phyloP scores from a whole-genome alignment of 2,329 filamentous ascomycete genomes.

The Colletotrichum euphorbiae region DNA sequence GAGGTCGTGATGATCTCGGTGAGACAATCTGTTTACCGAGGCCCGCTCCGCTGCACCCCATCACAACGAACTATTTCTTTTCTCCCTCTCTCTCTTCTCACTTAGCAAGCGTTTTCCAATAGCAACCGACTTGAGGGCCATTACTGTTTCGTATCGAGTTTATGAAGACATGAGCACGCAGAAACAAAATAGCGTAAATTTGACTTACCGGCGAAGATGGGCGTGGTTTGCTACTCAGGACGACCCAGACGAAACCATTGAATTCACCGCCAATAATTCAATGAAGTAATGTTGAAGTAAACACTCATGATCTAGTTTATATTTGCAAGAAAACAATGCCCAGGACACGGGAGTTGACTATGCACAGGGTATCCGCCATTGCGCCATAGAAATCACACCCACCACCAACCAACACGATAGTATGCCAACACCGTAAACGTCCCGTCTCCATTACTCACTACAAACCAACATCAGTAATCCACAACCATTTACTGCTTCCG shows the following conservation, averaged over 20 bases:
- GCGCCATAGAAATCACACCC: constrained; percentile 34
- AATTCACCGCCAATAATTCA: background rate
- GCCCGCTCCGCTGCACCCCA: no score
- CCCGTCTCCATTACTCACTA: constrained; percentile 47
- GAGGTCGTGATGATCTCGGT: constrained; percentile 11
- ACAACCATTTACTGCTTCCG: constrained; percentile 54
- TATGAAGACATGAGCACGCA: no score
- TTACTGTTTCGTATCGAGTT: no score
- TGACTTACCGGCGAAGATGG: no score
- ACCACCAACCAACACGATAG: constrained; percentile 32
- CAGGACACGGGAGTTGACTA: constrained; percentile 12
- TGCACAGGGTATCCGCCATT: constrained; percentile 35
- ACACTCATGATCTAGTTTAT: background rate
- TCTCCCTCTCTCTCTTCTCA: no score
- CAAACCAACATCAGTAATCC: constrained; percentile 4
- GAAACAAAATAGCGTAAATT: background rate
- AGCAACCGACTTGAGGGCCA: no score
- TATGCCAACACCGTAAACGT: constrained; percentile 26
- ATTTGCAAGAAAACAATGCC: constrained; percentile 1
- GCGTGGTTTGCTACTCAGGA: no score
- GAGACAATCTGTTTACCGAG: constrained; percentile 3
- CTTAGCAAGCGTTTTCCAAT: no score
- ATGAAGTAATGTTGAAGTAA: background rate
- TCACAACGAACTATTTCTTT: no score
- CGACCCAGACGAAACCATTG: no score